Conservation (phyloP, 2,329 filamentous ascomycete genomes). For the Colletotrichum sp. region DNA sequence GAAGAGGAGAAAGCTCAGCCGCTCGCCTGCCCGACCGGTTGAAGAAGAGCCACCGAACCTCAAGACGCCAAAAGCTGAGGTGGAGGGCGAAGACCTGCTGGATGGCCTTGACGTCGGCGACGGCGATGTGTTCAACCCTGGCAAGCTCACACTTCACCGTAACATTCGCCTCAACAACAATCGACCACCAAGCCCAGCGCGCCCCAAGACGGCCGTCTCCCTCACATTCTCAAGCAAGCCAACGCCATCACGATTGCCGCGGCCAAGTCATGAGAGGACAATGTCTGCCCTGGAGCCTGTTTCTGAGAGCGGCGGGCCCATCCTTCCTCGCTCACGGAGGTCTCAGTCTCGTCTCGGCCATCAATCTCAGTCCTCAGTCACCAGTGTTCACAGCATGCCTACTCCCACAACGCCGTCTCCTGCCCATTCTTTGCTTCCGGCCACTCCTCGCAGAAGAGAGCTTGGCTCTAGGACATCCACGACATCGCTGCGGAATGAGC, state of each 20-base stretch:
- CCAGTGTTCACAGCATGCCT: conserved; percentile 67
- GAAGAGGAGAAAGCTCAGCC: conserved; percentile 70
- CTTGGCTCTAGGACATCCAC: conserved; percentile 60
- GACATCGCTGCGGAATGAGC: conserved; percentile 60
- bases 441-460: conserved; percentile 67
- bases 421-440: conserved; percentile 56
- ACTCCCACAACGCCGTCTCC: conserved; percentile 66
- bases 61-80: conserved; percentile 39
- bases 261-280: conserved; percentile 69
- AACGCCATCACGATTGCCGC: conserved; percentile 76
- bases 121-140: conserved; percentile 80
- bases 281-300: conserved; percentile 88
- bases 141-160: conserved; percentile 84
- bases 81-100: conserved; percentile 78
- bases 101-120: conserved; percentile 86
- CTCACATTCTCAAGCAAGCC: conserved; percentile 89
- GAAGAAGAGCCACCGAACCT: conserved; percentile 39
- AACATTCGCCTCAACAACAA: conserved; percentile 88
- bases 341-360: conserved; percentile 74
- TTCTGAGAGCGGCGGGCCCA: conserved; percentile 83
- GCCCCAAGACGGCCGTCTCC: conserved; percentile 78
- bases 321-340: conserved; percentile 60
- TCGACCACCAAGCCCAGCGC: conserved; percentile 71
- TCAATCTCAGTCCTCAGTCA: conserved; percentile 71
- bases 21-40: conserved; percentile 56